Base-by-base conservation (phyloP, 2,329 filamentous ascomycete species). In the Bipolaris zeicola region DNA sequence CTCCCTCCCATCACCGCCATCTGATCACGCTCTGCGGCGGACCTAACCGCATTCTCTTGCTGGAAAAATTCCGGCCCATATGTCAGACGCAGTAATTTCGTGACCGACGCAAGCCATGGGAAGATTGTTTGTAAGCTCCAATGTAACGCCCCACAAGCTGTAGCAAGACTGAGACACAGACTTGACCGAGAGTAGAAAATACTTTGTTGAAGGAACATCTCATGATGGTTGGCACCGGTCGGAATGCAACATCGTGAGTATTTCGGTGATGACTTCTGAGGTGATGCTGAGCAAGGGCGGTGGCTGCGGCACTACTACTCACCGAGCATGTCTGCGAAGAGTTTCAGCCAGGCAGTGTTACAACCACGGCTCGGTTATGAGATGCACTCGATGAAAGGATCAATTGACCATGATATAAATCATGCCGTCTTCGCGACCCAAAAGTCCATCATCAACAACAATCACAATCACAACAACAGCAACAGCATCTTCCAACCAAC, bases 241-340 rank as follows among this genome's bases (percentile, higher is more conserved):
- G 34, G 33, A 18, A 26, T 33, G 14, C 20, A 18, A 42, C 38
- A 14, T 34, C 48, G 46, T 31, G 43, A 43, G 28, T 31, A 2
- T 11, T 48, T 42, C 14, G 37, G 31, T 6, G 33, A 43, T 7
- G 5, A 6, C 11, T 26, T 33, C 18, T 45, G 42, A 51, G 43
- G 34, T 39, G 38, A 41, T 41, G 52, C 52, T 45, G 45, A 49
- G 28, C 18, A 48, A 49, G 24, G 20, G 51, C 44, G 51, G 51
- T 54, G 44, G 51, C 26, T 24, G 22, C 31, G 41, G 39, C 39
- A 20, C 20, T 14, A 18, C 33, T 44, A 22, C 31, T 37, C 50
- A 45, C n/a, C 22, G 26, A 44, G 38, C 31, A 53, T 48, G 41
- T 45, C 41, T 39, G 36, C 26, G 50, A 42, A 50, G 37, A 54